Evolutionary conservation across 352 stramenopile genomes (phyloP).

Genomic region (Phytopythium boreale): DNA sequence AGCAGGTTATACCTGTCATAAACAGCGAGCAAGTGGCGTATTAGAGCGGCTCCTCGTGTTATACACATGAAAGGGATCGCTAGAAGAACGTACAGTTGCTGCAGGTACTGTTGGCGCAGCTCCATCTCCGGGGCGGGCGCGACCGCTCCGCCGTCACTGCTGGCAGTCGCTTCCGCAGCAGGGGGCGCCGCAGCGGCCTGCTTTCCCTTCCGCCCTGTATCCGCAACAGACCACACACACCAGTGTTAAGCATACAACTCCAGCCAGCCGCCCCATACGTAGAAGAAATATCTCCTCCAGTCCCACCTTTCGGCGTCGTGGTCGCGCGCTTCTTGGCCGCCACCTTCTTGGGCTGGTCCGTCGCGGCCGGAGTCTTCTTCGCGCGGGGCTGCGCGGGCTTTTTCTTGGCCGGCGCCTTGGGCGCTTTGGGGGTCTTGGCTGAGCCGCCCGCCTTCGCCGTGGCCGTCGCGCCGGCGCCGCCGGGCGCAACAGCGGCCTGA

Average conservation of each 20-base stretch:
- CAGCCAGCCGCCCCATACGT: neutral
- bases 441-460: too few species aligned
- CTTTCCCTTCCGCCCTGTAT: conserved; percentile 4
- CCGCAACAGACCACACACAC: neutral
- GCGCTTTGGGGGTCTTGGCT: conserved; percentile 3
- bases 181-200: conserved; percentile 1
- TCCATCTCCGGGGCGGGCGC: conserved; percentile 7
- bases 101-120: conserved; percentile 39
- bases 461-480: neutral
- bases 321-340: conserved; percentile 13
- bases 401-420: conserved; percentile 5
- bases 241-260: neutral
- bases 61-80: neutral
- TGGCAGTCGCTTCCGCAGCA: neutral
- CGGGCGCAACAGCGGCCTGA: neutral
- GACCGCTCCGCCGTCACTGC: neutral
- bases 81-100: conserved; percentile 31
- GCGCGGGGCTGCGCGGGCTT: conserved; percentile 8
- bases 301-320: neutral
- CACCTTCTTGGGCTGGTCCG: conserved; percentile 13
- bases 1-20: conserved; percentile 21
- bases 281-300: too few species aligned
- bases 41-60: neutral
- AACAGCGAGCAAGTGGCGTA: neutral
- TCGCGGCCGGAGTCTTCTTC: conserved; percentile 20